Conservation (phyloP, 2,329 filamentous ascomycete genomes). For the Shiraia sp. region DNA sequence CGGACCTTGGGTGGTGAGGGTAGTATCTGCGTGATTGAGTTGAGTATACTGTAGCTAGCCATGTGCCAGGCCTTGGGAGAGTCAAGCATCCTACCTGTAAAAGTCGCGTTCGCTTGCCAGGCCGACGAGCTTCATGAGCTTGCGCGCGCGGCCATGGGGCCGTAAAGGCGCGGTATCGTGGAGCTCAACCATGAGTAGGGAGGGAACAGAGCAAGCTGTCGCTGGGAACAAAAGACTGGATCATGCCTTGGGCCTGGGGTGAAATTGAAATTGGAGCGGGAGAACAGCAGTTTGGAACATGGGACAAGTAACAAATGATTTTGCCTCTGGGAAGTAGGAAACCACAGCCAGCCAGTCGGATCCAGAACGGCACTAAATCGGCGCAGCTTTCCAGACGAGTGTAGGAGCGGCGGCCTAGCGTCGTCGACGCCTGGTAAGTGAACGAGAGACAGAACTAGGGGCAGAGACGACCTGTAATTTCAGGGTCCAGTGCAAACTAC, state of each 20-base stretch:
- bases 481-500: too few species aligned
- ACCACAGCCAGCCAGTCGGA: neutral
- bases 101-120: conserved; percentile 40
- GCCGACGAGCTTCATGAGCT: conserved; percentile 30
- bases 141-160: conserved; percentile 15
- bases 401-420: too few species aligned
- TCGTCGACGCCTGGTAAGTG: too few species aligned
- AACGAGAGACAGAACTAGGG: too few species aligned
- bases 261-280: neutral
- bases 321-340: neutral
- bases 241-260: conserved; percentile 3
- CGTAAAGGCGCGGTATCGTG: conserved; percentile 14
- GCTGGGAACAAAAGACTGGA: conserved; percentile 2
- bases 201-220: neutral
- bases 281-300: too few species aligned
- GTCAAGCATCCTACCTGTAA: conserved; percentile 42
- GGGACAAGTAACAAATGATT: neutral
- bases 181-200: conserved; percentile 10
- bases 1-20: conserved; percentile 27
- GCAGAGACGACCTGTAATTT: too few species aligned
- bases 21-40: conserved; percentile 29
- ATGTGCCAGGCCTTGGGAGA: neutral
- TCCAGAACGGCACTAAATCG: conserved; percentile 1
- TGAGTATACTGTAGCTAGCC: conserved; percentile 1
- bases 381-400: neutral